Conservation (phyloP, 805 yeast species). For the Wickerhamiella azyma region DNA sequence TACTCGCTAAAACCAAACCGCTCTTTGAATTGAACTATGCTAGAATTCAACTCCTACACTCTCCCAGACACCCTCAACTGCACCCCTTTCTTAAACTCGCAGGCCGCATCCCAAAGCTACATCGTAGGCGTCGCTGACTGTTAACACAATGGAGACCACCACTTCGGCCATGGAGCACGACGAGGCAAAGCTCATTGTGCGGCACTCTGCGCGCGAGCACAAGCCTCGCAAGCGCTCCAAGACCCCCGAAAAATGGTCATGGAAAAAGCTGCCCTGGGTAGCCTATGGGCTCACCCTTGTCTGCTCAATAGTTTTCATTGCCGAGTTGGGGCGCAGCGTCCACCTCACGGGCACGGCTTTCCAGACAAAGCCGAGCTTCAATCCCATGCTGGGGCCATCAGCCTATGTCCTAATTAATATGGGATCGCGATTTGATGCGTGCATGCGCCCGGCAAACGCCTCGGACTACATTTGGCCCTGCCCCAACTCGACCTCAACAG, state of each 20-base stretch:
- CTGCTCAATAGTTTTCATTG: constrained; percentile 44
- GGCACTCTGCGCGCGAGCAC: not conserved
- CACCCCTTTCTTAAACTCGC: too few species aligned
- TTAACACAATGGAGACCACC: not conserved
- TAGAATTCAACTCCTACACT: too few species aligned
- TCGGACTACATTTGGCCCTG: constrained; percentile 43
- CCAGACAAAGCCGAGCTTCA: constrained; percentile 57
- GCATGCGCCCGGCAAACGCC: constrained; percentile 48
- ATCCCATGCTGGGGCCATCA: constrained; percentile 72
- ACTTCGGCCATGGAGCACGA: not conserved
- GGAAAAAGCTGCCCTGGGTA: constrained; percentile 21
- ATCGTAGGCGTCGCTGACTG: not conserved
- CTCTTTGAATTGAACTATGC: too few species aligned
- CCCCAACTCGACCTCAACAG: constrained; percentile 45
- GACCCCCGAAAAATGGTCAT: too few species aligned
- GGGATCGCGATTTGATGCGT: constrained; percentile 61
- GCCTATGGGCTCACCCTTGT: constrained; percentile 20
- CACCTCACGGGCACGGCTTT: constrained; percentile 47
- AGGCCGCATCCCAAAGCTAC: too few species aligned
- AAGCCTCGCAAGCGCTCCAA: not conserved
- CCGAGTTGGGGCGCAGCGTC: constrained; percentile 46
- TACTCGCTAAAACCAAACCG: too few species aligned
- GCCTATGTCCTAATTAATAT: constrained; percentile 48
- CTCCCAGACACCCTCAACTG: too few species aligned
- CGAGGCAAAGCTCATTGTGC: not conserved